Conservation (phyloP, 768 basidiomycete species). For the Mycena filopes region DNA sequence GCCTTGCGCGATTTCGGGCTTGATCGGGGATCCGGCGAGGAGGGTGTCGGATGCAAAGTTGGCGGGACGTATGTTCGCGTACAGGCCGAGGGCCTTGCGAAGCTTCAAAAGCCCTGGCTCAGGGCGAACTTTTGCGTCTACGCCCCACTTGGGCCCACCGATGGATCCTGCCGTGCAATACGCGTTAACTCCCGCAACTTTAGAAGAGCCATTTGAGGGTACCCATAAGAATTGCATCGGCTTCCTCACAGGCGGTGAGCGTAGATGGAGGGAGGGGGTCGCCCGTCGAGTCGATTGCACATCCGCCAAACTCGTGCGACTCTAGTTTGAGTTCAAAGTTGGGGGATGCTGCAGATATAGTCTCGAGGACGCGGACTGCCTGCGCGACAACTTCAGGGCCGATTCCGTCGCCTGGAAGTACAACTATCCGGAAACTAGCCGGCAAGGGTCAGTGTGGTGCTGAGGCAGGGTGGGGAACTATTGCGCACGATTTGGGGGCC, state of each 20-base stretch:
- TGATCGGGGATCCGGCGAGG: constrained; percentile 88
- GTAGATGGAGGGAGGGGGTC: constrained; percentile 88
- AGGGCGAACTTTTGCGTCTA: constrained; percentile 87
- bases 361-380: constrained; percentile 84
- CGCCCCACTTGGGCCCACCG: constrained; percentile 99
- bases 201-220: constrained; percentile 32
- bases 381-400: constrained; percentile 93
- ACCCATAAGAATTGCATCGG: constrained; percentile 98
- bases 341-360: constrained; percentile 68
- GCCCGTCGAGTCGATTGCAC: constrained; percentile 90
- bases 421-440: constrained; percentile 83
- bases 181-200: neutral
- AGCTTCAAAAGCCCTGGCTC: constrained; percentile 90
- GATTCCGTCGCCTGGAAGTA: constrained; percentile 97
- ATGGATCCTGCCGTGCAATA: constrained; percentile 80
- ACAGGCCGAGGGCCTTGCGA: constrained; percentile 93
- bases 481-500: constrained; percentile 57
- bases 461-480: neutral
- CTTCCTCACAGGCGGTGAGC: constrained; percentile 87
- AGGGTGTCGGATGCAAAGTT: constrained; percentile 94
- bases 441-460: constrained; percentile 5
- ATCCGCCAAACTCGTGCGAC: constrained; percentile 87
- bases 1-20: constrained; percentile 82
- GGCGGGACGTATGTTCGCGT: constrained; percentile 98
- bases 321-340: constrained; percentile 81